These are phyloP conservation scores for Solanum neorickii DNA, from an alignment of 257 asterid species.

Conservation along the genomic window DNA sequence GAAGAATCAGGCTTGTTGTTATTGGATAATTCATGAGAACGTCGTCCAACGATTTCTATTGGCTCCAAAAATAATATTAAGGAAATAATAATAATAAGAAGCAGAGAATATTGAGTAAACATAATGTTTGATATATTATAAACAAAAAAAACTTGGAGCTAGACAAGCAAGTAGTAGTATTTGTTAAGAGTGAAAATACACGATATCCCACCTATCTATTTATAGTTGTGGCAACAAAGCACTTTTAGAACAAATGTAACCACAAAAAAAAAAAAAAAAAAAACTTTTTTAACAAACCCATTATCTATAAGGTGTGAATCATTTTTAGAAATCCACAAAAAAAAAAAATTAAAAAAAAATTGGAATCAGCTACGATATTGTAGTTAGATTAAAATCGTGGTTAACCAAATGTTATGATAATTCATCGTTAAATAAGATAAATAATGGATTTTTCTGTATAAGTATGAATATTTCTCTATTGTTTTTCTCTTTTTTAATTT, in stretches of 20 bases:
- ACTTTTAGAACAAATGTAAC: not conserved
- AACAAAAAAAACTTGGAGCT: slow-evolving; percentile 26
- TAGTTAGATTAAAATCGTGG: not conserved
- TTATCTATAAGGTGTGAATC: not conserved
- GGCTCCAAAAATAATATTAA: slow-evolving; percentile 12
- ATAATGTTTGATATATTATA: slow-evolving; percentile 18
- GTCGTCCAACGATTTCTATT: slow-evolving; percentile 28
- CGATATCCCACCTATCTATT: slow-evolving; percentile 23
- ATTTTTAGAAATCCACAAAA: not conserved
- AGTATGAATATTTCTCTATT: not conserved
- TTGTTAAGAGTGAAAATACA: slow-evolving; percentile 4
- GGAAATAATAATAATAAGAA: slow-evolving; percentile 13
- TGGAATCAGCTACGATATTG: not conserved
- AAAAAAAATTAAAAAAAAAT: no score
- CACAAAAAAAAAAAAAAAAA: not conserved
- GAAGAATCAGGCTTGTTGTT: slow-evolving; percentile 11
- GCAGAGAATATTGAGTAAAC: slow-evolving; percentile 17
- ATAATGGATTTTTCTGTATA: no score
- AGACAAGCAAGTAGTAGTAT: not conserved
- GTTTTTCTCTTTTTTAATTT: no score
- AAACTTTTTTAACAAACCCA: not conserved
- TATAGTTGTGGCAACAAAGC: slow-evolving; percentile 26
- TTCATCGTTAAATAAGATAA: not conserved
- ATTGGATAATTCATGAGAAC: slow-evolving; percentile 23
- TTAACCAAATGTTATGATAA: not conserved